Conservation (phyloP, 2,329 filamentous ascomycete genomes). For the Penicillium sp. region DNA sequence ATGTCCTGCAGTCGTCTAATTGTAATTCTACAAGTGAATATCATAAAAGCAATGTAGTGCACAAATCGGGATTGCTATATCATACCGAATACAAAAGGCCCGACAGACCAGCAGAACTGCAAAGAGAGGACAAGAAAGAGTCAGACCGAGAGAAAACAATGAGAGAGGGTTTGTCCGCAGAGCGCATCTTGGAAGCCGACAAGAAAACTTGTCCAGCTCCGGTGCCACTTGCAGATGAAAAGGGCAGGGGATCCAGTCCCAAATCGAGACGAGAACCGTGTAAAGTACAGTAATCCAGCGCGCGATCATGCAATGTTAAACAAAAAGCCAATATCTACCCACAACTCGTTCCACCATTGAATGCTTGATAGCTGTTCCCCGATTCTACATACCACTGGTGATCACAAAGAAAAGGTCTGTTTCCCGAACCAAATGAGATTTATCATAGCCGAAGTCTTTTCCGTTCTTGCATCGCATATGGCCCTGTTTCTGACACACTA, state of each 20-base stretch:
- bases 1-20: not conserved
- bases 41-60: slow-evolving; percentile 2
- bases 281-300: slow-evolving; percentile 31
- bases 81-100: slow-evolving; percentile 22
- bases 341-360: slow-evolving; percentile 19
- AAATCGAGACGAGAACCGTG: slow-evolving; percentile 21
- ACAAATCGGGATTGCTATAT: slow-evolving; percentile 18
- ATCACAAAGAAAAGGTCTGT: slow-evolving; percentile 17
- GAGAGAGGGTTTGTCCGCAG: slow-evolving; percentile 9
- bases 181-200: slow-evolving; percentile 5
- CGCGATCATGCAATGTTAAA: slow-evolving; percentile 29
- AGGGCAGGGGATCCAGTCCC: slow-evolving; percentile 11
- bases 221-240: not conserved
- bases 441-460: slow-evolving; percentile 22
- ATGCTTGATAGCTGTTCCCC: slow-evolving; percentile 6
- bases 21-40: not conserved
- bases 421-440: slow-evolving; percentile 19
- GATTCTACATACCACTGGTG: slow-evolving; percentile 23
- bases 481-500: slow-evolving; percentile 9
- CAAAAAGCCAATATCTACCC: slow-evolving; percentile 30
- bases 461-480: slow-evolving; percentile 14
- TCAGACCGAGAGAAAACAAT: slow-evolving; percentile 21
- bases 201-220: not conserved
- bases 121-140: slow-evolving; percentile 28
- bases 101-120: slow-evolving; percentile 28